Percentiles rank a stretch among this genome's conserved stretches.
Evolutionary conservation across 1,284 basidiomycete genomes (phyloP).

Genomic region (Cutaneotrichosporon mucoides): DNA sequence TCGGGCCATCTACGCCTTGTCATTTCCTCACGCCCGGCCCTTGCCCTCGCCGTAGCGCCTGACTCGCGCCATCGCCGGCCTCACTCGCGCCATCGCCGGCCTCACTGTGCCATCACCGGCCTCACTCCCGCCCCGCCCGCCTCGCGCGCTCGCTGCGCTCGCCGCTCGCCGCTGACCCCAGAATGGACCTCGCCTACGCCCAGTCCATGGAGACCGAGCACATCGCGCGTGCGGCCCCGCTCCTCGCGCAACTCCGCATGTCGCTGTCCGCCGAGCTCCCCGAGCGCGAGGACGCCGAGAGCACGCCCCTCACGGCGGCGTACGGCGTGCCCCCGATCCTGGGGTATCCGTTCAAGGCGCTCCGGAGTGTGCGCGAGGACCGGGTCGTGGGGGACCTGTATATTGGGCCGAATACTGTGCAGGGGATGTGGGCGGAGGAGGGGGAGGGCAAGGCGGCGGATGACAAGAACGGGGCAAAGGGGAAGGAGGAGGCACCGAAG

Average conservation of each 20-base stretch:
- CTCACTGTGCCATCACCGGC: no score
- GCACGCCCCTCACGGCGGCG: neutral
- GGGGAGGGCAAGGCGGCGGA: neutral
- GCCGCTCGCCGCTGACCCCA: neutral
- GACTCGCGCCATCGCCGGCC: no score
- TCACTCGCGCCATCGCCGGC: no score
- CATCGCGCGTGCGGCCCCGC: neutral
- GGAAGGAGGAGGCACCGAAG: no score
- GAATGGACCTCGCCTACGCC: constrained; percentile 15
- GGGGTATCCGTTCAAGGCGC: constrained; percentile 20
- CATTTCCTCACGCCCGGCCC: no score
- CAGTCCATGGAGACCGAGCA: constrained; percentile 10
- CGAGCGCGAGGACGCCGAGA: neutral
- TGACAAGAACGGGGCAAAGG: neutral
- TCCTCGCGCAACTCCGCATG: neutral
- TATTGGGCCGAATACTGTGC: constrained; percentile 2
- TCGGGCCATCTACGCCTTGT: no score
- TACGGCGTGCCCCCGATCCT: constrained; percentile 1
- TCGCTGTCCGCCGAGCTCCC: neutral
- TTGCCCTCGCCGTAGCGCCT: no score
- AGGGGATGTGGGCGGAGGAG: neutral
- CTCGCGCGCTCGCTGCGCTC: no score
- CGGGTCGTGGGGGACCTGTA: constrained; percentile 21
- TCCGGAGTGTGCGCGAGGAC: constrained; percentile 4
- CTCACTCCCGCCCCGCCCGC: no score